Percentiles rank a stretch among this genome's conserved stretches.
phyloP scores from a whole-genome alignment of 495 filamentous ascomycete species.

The Lasiosphaeria hispida region DNA sequence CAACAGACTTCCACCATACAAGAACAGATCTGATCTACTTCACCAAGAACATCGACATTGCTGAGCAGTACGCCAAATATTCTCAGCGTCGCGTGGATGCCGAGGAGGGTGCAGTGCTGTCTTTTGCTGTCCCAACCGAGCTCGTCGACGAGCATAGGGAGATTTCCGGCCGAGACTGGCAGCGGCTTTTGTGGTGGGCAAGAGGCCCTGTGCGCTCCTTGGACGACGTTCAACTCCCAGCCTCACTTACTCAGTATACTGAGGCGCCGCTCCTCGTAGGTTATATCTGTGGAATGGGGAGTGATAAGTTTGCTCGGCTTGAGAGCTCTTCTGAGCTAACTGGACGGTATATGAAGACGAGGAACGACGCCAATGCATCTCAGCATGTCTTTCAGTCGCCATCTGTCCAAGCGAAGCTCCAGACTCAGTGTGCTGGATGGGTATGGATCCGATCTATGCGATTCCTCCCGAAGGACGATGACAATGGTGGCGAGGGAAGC shows the following conservation, averaged over 20 bases:
- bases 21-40: neutral
- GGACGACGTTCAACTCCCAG: neutral
- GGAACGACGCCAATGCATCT: too few species aligned
- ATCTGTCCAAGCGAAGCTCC: too few species aligned
- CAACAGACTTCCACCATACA: neutral
- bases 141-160: neutral
- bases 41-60: neutral
- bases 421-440: too few species aligned
- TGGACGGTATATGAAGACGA: too few species aligned
- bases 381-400: too few species aligned
- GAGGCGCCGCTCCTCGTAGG: too few species aligned
- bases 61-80: neutral
- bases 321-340: too few species aligned
- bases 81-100: neutral
- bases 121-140: neutral
- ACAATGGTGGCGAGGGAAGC: too few species aligned
- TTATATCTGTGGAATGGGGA: too few species aligned
- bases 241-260: neutral
- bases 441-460: too few species aligned
- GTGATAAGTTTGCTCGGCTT: too few species aligned
- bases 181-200: constrained; percentile 2
- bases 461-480: too few species aligned
- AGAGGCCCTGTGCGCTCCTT: neutral
- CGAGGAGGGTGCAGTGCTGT: neutral
- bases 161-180: neutral